phyloP scores from a whole-genome alignment of 305 asterid genomes.

The Monarda citriodora region DNA sequence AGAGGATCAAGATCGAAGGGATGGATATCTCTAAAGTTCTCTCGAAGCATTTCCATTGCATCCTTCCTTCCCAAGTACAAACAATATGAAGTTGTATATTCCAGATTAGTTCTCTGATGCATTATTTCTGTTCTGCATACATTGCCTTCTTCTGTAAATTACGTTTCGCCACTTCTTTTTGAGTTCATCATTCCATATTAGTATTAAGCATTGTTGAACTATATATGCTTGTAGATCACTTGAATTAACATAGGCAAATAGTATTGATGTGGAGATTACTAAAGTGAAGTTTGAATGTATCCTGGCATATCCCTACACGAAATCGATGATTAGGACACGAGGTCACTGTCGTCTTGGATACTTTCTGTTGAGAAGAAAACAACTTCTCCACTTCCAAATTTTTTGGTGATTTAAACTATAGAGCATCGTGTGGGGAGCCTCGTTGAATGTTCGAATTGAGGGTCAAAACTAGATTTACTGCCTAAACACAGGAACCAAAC shows the following conservation, averaged over 20 bases:
- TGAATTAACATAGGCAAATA: no score
- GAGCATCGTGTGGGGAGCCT: constrained; percentile 4
- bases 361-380: background rate
- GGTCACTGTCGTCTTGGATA: constrained; percentile 10
- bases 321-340: background rate
- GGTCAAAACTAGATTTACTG: no score
- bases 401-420: constrained; percentile 15
- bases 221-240: no score
- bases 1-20: constrained; percentile 93
- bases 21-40: constrained; percentile 56
- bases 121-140: constrained; percentile 13
- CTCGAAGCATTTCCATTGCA: background rate
- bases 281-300: background rate
- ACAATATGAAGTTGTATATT: constrained; percentile 16
- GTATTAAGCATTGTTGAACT: no score
- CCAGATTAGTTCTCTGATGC: constrained; percentile 6
- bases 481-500: no score
- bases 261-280: constrained; percentile 1
- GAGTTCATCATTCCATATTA: no score
- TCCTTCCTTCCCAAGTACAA: constrained; percentile 9
- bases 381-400: constrained; percentile 9
- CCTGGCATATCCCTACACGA: background rate
- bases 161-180: background rate
- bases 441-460: background rate
- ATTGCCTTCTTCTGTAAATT: constrained; percentile 16